Base-by-base conservation (phyloP, 805 yeast species). In the Maudiozyma serrabonitensis region DNA sequence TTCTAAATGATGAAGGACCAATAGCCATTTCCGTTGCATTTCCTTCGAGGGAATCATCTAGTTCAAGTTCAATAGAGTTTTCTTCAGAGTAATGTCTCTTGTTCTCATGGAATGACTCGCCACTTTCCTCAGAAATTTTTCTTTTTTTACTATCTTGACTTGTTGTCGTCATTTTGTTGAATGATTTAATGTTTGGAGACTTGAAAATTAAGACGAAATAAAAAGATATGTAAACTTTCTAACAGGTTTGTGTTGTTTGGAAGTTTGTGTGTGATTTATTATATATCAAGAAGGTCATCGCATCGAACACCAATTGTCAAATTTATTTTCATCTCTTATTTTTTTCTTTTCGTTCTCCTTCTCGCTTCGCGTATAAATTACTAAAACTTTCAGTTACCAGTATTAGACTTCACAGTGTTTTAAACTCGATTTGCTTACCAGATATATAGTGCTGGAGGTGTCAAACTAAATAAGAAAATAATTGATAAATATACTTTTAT, bases 111-210 rank as follows among this genome's bases (percentile, higher is more conserved):
- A 11, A 7, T 23, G 11, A 13, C 13, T 19, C 23, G 9, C n/a
- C 49, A 32, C 25, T 28, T 2, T 16, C 41, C 28, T 43, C 43
- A 6, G 49, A 43, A 19, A 42, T 13, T 38, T 26, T 47, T 43
- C 46, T 42, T 28, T 47, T 47, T 13, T 42, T 47, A 35, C 18
- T 35, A 35, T 35, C 18, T 13, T 37, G 37, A 34, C 16, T 12
- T 18, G 21, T 3, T 4, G 23, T 19, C 8, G 46, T 42, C 38
- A 21, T 45, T 6, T 13, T 25, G 16, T 8, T n/a, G 15, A 6
- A 3, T 28, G 32, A 9, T 6, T 8, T 26, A 8, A 26, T 26
- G 12, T 28, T 28, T 4, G 32, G 12, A 28, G 32, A 9, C 12
- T 28, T 28, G 32, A 11, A 2, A 28, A 2, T 3, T 28, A 28